phyloP scores from a whole-genome alignment of 148 eudicot genomes.

The Arctostaphylos glauca region DNA sequence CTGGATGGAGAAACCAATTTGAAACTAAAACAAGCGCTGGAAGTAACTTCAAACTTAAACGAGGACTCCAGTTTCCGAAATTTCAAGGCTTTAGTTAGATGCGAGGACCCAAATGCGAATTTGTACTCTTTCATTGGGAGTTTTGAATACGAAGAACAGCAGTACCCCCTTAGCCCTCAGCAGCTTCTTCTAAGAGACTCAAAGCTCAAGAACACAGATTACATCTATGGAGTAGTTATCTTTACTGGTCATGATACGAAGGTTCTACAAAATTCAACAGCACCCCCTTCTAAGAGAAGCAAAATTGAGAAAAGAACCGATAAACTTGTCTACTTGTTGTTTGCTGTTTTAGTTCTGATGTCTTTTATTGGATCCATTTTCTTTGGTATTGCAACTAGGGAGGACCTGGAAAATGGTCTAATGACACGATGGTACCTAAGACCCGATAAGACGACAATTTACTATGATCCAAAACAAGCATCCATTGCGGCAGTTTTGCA shows the following conservation, averaged over 20 bases:
- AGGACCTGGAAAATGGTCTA: constrained; percentile 38
- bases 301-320: constrained; percentile 59
- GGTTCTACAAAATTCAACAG: constrained; percentile 58
- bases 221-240: constrained; percentile 58
- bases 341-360: constrained; percentile 39
- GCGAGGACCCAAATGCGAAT: constrained; percentile 76
- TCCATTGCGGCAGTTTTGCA: constrained; percentile 45
- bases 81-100: constrained; percentile 48
- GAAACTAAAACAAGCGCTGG: constrained; percentile 57
- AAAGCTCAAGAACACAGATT: constrained; percentile 61
- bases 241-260: constrained; percentile 73
- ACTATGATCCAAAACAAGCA: constrained; percentile 42
- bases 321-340: constrained; percentile 48
- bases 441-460: constrained; percentile 48
- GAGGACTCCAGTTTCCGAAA: constrained; percentile 40
- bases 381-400: constrained; percentile 44
- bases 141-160: constrained; percentile 36
- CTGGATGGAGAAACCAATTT: constrained; percentile 76
- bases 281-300: constrained; percentile 75
- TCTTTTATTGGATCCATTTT: constrained; percentile 44
- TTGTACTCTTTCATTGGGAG: constrained; percentile 62
- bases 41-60: constrained; percentile 41
- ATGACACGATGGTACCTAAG: constrained; percentile 67
- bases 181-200: constrained; percentile 70
- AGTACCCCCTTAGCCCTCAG: constrained; percentile 44